Evolutionary conservation across 805 yeast genomes (phyloP), one percentile per base, ranked within the genome.

Genomic region (Priceomyces carsonii): DNA sequence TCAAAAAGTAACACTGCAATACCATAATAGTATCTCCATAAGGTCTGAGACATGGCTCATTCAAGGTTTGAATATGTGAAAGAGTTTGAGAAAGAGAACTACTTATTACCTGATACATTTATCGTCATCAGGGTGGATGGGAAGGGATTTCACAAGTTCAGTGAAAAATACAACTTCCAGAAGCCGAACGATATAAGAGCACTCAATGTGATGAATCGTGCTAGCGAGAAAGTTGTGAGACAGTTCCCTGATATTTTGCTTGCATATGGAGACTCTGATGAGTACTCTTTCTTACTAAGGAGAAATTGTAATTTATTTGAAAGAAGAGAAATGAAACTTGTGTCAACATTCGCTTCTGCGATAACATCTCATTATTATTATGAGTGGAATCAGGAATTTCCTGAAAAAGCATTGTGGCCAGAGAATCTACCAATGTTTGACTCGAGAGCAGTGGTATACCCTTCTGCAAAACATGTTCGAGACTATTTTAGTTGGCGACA

Each of bases 231-330:
- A 31, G 72, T 89, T 8, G 73, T 85, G 66, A 59, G 71, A 20
- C 69, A 74, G 24, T 76, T 87, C 26, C 77, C 84, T 6, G 98
- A 93, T 43, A 73, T 87, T 0, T 51, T 81, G 7, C 44, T 90
- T 56, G 95, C 96, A 0, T 93, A 84, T 55, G 99, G 99, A 0
- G 98, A 93, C 51, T 83, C 95, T 24, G 99, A 93, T 59, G 99
- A 93, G 63, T 93, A 85, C 55, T 82, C 91, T 9, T 91, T 91
- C 57, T 74, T 91, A 4, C 61, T 93, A 34, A 66, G 79, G 21
- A 75, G 72, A 28, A 68, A 68, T 20, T 79, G 93, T n/a, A 63
- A 62, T 1, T 57, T 91, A 40, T 91, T 83, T 51, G 95, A 90
- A 45, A 68, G 98, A 50, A 64, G 99, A 40, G 90, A 85, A 42